phyloP scores from a whole-genome alignment of 768 basidiomycete species.

The Pleurotus cornucopiae region DNA sequence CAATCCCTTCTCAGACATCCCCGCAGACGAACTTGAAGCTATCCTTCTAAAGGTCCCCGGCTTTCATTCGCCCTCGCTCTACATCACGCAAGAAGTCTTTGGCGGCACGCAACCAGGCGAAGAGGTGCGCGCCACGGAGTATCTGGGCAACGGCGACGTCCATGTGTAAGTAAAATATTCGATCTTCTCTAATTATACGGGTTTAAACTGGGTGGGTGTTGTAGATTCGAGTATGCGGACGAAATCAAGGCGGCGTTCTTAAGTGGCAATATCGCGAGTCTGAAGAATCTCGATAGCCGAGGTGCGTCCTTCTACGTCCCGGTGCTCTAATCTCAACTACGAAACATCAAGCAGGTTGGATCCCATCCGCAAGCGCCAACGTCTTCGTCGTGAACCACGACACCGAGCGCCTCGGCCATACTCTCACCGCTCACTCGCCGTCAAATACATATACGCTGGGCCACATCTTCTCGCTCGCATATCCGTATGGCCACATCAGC shows the following conservation, averaged over 20 bases:
- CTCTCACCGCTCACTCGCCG: conserved; percentile 38
- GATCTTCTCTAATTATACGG: neutral
- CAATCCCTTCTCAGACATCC: neutral
- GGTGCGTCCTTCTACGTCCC: neutral
- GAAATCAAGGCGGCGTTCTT: neutral
- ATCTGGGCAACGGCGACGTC: neutral
- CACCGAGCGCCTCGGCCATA: conserved; percentile 34
- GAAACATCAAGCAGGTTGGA: conserved; percentile 27
- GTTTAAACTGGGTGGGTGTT: too few relatives aligned
- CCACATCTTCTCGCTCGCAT: conserved; percentile 42
- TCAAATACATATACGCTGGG: conserved; percentile 42
- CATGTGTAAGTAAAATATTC: neutral
- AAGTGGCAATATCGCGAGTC: neutral
- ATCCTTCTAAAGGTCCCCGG: neutral
- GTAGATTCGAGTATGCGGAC: neutral
- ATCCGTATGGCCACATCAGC: conserved; percentile 45
- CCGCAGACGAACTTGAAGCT: neutral
- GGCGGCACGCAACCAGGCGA: neutral
- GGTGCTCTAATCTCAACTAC: too few relatives aligned
- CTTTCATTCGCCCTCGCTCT: neutral
- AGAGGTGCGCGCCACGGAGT: neutral
- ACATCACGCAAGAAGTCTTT: neutral
- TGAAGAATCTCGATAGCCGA: neutral
- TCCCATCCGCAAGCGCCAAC: conserved; percentile 35
- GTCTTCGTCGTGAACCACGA: conserved; percentile 49